A percentile compares a stretch with the other conserved stretches of the same genome.
These are phyloP conservation scores for Collariella sp. DNA, from an alignment of 495 filamentous ascomycete genomes.

Conservation along the genomic window DNA sequence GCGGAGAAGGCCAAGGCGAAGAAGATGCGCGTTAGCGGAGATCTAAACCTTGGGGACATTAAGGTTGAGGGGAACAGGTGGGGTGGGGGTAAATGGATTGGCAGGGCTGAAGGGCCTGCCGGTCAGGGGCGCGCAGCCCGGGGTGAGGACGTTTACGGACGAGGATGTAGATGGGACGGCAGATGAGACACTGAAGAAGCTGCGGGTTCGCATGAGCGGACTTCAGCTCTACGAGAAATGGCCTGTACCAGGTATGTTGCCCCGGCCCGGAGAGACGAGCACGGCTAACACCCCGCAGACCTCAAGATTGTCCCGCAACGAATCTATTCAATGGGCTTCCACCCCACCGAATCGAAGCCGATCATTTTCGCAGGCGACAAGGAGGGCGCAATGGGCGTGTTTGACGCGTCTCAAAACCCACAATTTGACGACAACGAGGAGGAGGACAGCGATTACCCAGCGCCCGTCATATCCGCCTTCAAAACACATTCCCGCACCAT, in stretches of 20 bases:
- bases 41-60: constrained; percentile 67
- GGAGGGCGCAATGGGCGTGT: constrained; percentile 85
- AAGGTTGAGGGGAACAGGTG: constrained; percentile 67
- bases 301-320: constrained; percentile 92
- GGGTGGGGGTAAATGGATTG: constrained; percentile 33
- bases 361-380: constrained; percentile 96
- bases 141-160: constrained; percentile 68
- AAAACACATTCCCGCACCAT: constrained; percentile 90
- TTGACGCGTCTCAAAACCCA: constrained; percentile 72
- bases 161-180: constrained; percentile 74
- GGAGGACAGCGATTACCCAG: constrained; percentile 41
- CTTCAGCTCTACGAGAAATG: constrained; percentile 75
- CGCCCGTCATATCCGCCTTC: constrained; percentile 74
- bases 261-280: background rate
- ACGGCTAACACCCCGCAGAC: constrained; percentile 40
- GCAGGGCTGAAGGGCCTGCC: constrained; percentile 30
- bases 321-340: constrained; percentile 80
- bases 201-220: constrained; percentile 73
- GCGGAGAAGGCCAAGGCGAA: constrained; percentile 59
- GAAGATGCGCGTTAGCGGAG: constrained; percentile 59
- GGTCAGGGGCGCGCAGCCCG: constrained; percentile 63
- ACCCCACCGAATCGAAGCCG: constrained; percentile 75
- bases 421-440: constrained; percentile 48
- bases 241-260: constrained; percentile 58
- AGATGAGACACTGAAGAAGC: constrained; percentile 63